Evolutionary conservation across 805 yeast species (phyloP).

Genomic region (Spathaspora girioi): DNA sequence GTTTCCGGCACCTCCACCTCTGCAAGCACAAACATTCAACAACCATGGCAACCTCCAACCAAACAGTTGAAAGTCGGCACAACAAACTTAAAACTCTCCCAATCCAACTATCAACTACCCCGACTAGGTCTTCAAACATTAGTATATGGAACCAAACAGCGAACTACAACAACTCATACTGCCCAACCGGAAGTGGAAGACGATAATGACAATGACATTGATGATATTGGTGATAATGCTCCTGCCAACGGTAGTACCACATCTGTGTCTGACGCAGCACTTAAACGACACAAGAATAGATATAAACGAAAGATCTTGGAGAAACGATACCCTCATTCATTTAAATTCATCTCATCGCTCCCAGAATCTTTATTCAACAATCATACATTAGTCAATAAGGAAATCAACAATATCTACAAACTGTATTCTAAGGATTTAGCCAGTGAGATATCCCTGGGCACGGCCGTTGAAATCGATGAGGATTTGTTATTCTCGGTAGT

Average conservation of each 20-base stretch:
- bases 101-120: constrained; percentile 52
- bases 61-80: constrained; percentile 8
- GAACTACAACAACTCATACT: constrained; percentile 5
- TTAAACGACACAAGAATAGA: constrained; percentile 30
- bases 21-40: not conserved
- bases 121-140: constrained; percentile 61
- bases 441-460: constrained; percentile 22
- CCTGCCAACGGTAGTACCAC: constrained; percentile 15
- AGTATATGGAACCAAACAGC: constrained; percentile 50
- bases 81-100: constrained; percentile 21
- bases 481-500: constrained; percentile 34
- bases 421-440: constrained; percentile 16
- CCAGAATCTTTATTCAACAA: constrained; percentile 35
- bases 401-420: constrained; percentile 25
- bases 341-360: constrained; percentile 30
- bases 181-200: constrained; percentile 5
- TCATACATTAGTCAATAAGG: constrained; percentile 24
- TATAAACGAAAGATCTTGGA: constrained; percentile 27
- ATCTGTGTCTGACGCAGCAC: constrained; percentile 23
- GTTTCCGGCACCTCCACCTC: constrained; percentile 40
- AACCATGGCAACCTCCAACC: constrained; percentile 4
- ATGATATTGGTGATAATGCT: constrained; percentile 40
- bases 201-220: constrained; percentile 50
- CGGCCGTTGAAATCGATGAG: constrained; percentile 33
- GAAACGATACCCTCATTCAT: constrained; percentile 32